These are phyloP conservation scores for Solanum chmielewskii DNA, from an alignment of 257 asterid species.

Conservation along the genomic window DNA sequence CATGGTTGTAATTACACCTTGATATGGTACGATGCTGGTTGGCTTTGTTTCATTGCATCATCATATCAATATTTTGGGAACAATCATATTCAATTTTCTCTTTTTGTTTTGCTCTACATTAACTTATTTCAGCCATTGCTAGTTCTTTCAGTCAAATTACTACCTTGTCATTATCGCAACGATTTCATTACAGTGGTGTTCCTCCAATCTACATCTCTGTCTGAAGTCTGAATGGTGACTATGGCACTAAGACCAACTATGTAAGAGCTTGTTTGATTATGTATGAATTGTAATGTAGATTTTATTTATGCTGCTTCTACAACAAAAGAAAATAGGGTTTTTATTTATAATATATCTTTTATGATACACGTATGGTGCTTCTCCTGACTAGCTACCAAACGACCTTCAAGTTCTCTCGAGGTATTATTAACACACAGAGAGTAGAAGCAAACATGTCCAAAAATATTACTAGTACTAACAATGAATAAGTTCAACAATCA, in stretches of 20 bases:
- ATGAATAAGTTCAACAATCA: constrained; percentile 8
- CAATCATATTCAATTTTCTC: neutral
- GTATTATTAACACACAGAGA: constrained; percentile 13
- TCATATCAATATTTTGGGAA: neutral
- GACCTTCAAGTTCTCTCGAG: constrained; percentile 10
- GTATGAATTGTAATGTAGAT: neutral
- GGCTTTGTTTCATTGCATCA: neutral
- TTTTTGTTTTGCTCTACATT: neutral
- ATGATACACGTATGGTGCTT: neutral
- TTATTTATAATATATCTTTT: neutral
- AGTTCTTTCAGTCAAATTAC: neutral
- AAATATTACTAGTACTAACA: constrained; percentile 16
- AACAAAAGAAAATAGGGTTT: neutral
- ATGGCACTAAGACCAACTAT: neutral
- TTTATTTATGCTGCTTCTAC: neutral
- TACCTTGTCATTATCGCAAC: neutral
- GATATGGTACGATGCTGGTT: neutral
- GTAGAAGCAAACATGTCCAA: constrained; percentile 30
- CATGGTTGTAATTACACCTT: neutral
- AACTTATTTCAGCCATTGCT: neutral
- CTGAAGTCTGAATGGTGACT: neutral
- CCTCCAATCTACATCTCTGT: neutral
- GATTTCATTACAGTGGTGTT: neutral
- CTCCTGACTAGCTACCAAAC: neutral
- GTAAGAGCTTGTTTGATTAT: neutral